These are phyloP conservation scores for Tolypocladium tundrense DNA, from an alignment of 2,329 filamentous ascomycete species.

Conservation along the genomic window DNA sequence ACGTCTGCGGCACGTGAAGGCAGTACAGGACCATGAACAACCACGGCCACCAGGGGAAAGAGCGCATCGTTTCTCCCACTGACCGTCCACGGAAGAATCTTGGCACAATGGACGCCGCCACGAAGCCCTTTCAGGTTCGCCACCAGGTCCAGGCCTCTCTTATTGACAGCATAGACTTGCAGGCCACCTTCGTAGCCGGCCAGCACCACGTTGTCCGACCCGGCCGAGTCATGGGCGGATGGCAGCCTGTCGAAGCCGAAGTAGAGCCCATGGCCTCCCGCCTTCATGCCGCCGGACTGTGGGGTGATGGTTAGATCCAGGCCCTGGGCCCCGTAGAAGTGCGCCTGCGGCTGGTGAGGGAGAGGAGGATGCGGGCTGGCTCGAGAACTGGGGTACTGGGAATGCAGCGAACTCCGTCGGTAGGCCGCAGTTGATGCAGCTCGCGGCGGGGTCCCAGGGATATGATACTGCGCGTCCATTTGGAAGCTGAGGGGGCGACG, in stretches of 20 bases:
- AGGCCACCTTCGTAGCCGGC: conserved; percentile 73
- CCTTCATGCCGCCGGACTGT: conserved; percentile 45
- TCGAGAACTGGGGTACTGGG: conserved; percentile 37
- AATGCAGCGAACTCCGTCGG: conserved; percentile 40
- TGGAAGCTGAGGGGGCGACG: conserved; percentile 46
- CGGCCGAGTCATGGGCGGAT: conserved; percentile 23
- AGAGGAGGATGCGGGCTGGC: conserved; percentile 46
- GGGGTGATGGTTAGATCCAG: conserved; percentile 58
- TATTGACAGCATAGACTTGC: conserved; percentile 64
- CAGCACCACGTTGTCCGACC: conserved; percentile 56
- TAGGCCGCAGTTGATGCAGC: conserved; percentile 20
- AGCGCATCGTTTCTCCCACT: conserved; percentile 41
- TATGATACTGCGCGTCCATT: conserved; percentile 33
- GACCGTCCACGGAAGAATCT: conserved; percentile 63
- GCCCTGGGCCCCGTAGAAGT: conserved; percentile 68
- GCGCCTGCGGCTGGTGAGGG: conserved; percentile 64
- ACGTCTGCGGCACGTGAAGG: conserved; percentile 28
- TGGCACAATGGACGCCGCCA: conserved; percentile 72
- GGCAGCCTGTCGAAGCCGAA: conserved; percentile 71
- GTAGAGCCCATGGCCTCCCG: conserved; percentile 62
- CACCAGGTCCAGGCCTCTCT: conserved; percentile 59
- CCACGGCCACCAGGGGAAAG: conserved; percentile 67
- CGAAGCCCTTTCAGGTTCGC: conserved; percentile 65
- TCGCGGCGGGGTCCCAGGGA: conserved; percentile 28
- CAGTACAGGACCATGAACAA: conserved; percentile 66